Conservation (phyloP, 2,329 filamentous ascomycete genomes). For the Cercospora beticola region DNA sequence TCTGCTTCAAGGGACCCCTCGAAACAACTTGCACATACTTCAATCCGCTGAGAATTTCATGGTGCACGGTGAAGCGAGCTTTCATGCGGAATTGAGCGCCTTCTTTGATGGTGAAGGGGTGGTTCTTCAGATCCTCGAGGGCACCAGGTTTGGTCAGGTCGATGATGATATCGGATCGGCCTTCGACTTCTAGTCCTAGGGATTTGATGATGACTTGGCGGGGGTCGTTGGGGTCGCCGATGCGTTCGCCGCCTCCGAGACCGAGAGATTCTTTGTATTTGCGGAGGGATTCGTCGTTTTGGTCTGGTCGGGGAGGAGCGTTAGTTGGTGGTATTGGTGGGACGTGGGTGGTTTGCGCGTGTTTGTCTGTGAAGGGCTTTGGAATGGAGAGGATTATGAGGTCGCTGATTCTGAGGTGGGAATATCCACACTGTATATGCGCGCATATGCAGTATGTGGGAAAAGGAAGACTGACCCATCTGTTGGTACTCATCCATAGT, state of each 20-base stretch:
- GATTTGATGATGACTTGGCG: slow-evolving; percentile 92
- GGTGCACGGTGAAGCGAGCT: slow-evolving; percentile 91
- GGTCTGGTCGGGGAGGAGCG: slow-evolving; percentile 45
- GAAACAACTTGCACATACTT: slow-evolving; percentile 96
- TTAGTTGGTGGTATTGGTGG: background rate
- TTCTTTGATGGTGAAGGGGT: slow-evolving; percentile 98
- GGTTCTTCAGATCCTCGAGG: slow-evolving; percentile 75
- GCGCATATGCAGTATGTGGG: background rate
- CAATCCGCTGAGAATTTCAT: slow-evolving; percentile 89
- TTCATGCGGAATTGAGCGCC: slow-evolving; percentile 92
- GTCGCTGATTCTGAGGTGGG: background rate
- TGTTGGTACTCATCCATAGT: slow-evolving; percentile 91
- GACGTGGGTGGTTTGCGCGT: background rate
- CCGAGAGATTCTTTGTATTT: slow-evolving; percentile 97
- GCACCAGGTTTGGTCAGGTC: slow-evolving; percentile 75
- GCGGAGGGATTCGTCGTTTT: slow-evolving; percentile 87
- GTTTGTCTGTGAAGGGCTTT: background rate
- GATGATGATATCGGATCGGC: slow-evolving; percentile 81
- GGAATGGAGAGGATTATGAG: background rate
- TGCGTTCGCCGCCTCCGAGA: slow-evolving; percentile 61
- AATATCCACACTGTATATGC: background rate
- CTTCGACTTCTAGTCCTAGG: slow-evolving; percentile 79
- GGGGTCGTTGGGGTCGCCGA: slow-evolving; percentile 65
- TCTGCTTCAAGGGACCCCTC: slow-evolving; percentile 82
- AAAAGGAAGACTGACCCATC: slow-evolving; percentile 55